These are phyloP conservation scores for Chaetomium tenue DNA, from an alignment of 495 filamentous ascomycete species.

Conservation along the genomic window DNA sequence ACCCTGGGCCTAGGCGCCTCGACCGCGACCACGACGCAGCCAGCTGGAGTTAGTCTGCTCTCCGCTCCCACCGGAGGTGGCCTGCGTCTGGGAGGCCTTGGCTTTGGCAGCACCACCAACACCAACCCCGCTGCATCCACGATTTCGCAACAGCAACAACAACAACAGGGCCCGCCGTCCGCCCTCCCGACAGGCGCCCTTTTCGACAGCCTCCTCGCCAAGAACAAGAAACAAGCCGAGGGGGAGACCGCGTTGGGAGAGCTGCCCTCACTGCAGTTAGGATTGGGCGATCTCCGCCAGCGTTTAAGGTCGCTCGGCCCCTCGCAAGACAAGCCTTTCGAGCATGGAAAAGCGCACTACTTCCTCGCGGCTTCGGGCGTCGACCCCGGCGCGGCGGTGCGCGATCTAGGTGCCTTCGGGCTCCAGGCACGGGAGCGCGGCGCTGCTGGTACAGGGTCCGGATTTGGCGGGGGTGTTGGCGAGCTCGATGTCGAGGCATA, in stretches of 20 bases:
- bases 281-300: conserved; percentile 81
- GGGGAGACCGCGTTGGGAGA: conserved; percentile 55
- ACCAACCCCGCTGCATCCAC: conserved; percentile 10
- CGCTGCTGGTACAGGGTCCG: conserved; percentile 18
- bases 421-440: conserved; percentile 41
- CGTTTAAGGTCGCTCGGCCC: conserved; percentile 74
- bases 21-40: conserved; percentile 16
- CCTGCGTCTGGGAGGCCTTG: not conserved
- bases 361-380: conserved; percentile 88
- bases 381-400: conserved; percentile 70
- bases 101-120: conserved; percentile 12
- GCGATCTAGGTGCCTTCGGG: conserved; percentile 65
- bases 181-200: conserved; percentile 56
- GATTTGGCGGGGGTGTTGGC: conserved; percentile 24
- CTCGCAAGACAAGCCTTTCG: conserved; percentile 48
- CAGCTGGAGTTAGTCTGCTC: conserved; percentile 10
- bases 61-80: not conserved
- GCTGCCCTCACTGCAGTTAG: conserved; percentile 72
- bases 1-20: conserved; percentile 11
- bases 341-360: conserved; percentile 72
- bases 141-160: conserved; percentile 21
- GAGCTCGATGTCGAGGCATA: conserved; percentile 84
- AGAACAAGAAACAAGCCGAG: conserved; percentile 63
- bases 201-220: conserved; percentile 83
- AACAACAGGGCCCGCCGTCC: conserved; percentile 16